phyloP scores from a whole-genome alignment of 805 yeast species.

The Kazachstania taianensis region DNA sequence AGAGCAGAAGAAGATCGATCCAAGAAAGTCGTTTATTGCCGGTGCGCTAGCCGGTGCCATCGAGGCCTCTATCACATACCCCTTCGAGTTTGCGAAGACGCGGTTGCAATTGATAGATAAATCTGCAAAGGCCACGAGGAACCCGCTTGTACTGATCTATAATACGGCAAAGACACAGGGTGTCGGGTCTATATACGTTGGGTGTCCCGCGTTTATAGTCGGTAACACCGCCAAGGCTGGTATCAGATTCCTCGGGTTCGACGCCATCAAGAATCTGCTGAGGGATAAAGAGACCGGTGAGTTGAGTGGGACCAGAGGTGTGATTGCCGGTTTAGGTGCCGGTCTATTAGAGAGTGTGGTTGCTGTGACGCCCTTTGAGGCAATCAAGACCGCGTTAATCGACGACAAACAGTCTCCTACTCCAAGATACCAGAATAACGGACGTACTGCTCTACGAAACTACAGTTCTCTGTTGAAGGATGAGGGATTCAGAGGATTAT shows the following conservation, averaged over 20 bases:
- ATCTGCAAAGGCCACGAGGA: slow-evolving; percentile 54
- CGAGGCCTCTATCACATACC: slow-evolving; percentile 87
- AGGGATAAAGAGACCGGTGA: slow-evolving; percentile 74
- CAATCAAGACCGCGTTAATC: slow-evolving; percentile 88
- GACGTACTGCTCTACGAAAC: slow-evolving; percentile 44
- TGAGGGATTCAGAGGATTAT: slow-evolving; percentile 73
- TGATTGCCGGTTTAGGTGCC: slow-evolving; percentile 94
- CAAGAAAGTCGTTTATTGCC: slow-evolving; percentile 75
- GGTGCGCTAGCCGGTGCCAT: slow-evolving; percentile 97
- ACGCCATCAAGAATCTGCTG: slow-evolving; percentile 65
- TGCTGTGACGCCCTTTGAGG: slow-evolving; percentile 96
- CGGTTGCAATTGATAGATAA: slow-evolving; percentile 74
- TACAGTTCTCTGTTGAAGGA: slow-evolving; percentile 49
- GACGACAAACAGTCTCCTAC: slow-evolving; percentile 74
- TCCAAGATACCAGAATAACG: slow-evolving; percentile 64
- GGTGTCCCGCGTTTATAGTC: slow-evolving; percentile 92
- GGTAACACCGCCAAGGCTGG: slow-evolving; percentile 96
- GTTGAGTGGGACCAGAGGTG: slow-evolving; percentile 83
- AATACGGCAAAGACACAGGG: slow-evolving; percentile 75
- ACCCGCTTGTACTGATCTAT: slow-evolving; percentile 74
- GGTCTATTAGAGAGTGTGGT: slow-evolving; percentile 84
- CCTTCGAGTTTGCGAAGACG: slow-evolving; percentile 95
- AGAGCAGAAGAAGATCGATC: slow-evolving; percentile 38
- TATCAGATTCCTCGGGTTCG: slow-evolving; percentile 90
- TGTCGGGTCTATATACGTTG: slow-evolving; percentile 68